Evolutionary conservation across 331 rosid genomes (phyloP), one percentile per base, ranked within the genome.

Genomic region (Rosa hybrid): DNA sequence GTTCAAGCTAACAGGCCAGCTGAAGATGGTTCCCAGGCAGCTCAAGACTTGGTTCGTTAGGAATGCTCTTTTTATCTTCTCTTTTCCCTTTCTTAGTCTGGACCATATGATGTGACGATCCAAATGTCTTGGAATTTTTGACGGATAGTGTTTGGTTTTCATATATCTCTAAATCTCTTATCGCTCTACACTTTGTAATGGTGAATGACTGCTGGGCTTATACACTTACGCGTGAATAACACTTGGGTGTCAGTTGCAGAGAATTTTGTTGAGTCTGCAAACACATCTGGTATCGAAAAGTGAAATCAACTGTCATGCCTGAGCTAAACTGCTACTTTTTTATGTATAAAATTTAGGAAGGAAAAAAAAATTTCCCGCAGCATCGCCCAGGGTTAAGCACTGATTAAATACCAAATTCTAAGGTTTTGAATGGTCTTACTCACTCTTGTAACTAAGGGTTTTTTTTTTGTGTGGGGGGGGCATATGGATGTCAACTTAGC

Each of bases 21-120:
- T 2, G 98, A 90, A 65, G 99, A 93, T 76, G 97, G 93, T 68
- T 68, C 87, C 18, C 98, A 86, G 85, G 90, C 89, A 64, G 81
- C 87, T 76, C 97, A 91, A 85, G 93, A 97, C 68, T 78, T 88
- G 88, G 87, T 42, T 83, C 96, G 98, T 74, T 96, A 82, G 91
- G 86, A 76, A 27, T 67, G 11, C 38, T 70, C 16, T 27, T 27
- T 27, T 27, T 27, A 27, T 27, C 30, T 27, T 27, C 30, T 27
- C 30, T 27, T 27, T 27, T 27, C 30, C 30, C 30, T 27, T 27
- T 27, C 30, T 27, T 27, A 27, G 30, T 27, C 30, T 27, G 30
- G 30, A 76, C 63, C 17, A 45, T 69, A 81, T 51, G 23, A 65
- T 67, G 71, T 8, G 71, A 38, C 6, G 11, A 78, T 78, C 65